Base-by-base conservation (phyloP, 805 yeast species). In the Monosporozyma solicola region DNA sequence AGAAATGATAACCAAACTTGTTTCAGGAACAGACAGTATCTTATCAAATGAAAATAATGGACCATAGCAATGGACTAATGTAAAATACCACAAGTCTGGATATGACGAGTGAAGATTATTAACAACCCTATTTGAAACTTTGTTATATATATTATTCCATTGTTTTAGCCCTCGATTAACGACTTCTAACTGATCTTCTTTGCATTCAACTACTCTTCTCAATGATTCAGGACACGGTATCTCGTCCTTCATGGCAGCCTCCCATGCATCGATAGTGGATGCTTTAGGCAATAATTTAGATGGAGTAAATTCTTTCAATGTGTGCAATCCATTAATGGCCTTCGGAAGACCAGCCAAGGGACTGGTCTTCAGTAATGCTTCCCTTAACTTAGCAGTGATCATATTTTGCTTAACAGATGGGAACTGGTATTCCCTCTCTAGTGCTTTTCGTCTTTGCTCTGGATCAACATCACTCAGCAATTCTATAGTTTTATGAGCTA, bases 301-400 rank as follows among this genome's bases (percentile, higher is more conserved):
- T 4, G 96, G 96, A 0, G 96, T 87, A 1, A 74, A 81, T 29
- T 77, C 77, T 55, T 80, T 80, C 53, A 90, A 72, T 16, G 75
- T 73, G 60, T 80, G 84, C 61, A 91, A 69, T 1, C 95, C 78
- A 66, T 90, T 91, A 66, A 91, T 91, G 1, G 90, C 80, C 59
- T 83, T 84, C 1, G 97, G 97, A 13, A 90, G 73, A 0, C 97
- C 97, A 15, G 83, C 80, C 47, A 91, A 70, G 0, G 96, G 95
- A 0, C 85, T 77, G 3, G 88, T 75, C 63, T 90, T 91, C 61
- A 91, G 70, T 2, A 91, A 70, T 8, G 90, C 83, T 61, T 91
- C 97, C 55, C 95, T 74, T 51, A 85, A 72, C 58, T 84, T 79
- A 43, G 74, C 72, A 0, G 91, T 74, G 6, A 77, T 39, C 24